Base-by-base conservation (phyloP, 2,329 filamentous ascomycete species). In the Hymenoscyphus linearis region DNA sequence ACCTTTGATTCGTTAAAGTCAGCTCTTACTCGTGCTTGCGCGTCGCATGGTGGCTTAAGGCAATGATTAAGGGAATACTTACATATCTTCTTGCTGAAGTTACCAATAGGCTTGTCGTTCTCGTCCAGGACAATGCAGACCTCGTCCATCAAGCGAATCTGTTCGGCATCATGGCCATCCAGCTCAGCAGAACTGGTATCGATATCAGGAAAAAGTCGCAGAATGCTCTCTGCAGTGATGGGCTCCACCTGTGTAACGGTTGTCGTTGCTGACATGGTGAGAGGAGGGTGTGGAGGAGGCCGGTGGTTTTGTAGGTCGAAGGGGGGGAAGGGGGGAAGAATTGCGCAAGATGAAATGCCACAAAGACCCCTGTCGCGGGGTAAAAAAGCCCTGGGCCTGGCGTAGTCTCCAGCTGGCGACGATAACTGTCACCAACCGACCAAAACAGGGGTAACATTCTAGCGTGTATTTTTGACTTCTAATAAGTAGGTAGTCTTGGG, bases 61-160 rank as follows among this genome's bases (percentile, higher is more conserved):
- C 6, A 9, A 31, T 5, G 2, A 18, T 6, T 22, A 14, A n/a
- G 31, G 22, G n/a, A n/a, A 12, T 57, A 82, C 88, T 69, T 79
- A 96, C 95, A 99, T 60, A 91, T 85, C 81, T 99, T 99, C 85
- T 99, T 98, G 86, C 90, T 96, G 57, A 91, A 93, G 68, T 91
- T 96, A 65, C 95, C 95, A 75, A 99, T 96, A 34, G 93, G 93
- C 70, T 85, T 80, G 75, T 98, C 95, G 71, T 98, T 85, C 71
- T 96, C 87, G 76, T 98, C 93, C 54, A 96, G 80, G 18, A 99
- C 95, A 74, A 99, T 98, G 82, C 95, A 99, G 56, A 97, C 89
- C 80, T 98, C 95, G 72, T 99, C 93, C 95, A 99, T 99, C 71
- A 99, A 79, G 57, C 93, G 88, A 71, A 97, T 96, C 79, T 99